Evolutionary conservation across 441 rosid genomes (phyloP), one percentile per base, ranked within the genome.

Genomic region (Gossypium aridum): DNA sequence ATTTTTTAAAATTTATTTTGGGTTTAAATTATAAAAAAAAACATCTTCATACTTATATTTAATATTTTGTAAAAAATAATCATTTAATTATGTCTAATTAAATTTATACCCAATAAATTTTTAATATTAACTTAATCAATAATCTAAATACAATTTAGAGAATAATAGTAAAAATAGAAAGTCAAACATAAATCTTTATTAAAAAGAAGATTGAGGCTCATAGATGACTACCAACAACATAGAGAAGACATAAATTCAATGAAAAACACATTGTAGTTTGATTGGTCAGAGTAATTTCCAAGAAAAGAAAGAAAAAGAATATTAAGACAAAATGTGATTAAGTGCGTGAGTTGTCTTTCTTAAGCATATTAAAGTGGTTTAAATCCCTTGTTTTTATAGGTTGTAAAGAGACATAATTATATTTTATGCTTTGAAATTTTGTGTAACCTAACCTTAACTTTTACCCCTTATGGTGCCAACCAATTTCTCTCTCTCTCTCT

Each of bases 211-310:
- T 6, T 31, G 37, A 6, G 37, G 7, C 7, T 64, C 66, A 31
- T 1, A 6, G 7, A 31, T 31, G 37, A 31, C 37, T 31, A 31
- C 0, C 37, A 31, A 31, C 37, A 31, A 31, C 10, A 34, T 22
- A 31, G 39, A 22, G 75, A 71, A 72, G 75, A 43, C 39, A 43
- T 2, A 72, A 59, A 56, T 72, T 72, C 75, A 60, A 59, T 71
- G 65, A 20, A 28, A 13, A 56, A 34, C 16, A 43, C 13, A 3
- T 4, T 2, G 8, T 12, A 23, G 23, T 59, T 12, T 39, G 25
- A 4, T 2, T 10, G 61, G 71, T 70, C 45, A 4, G 28, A 72
- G 66, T 45, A 56, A 57, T 77, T 73, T 73, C 73, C 74, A 28
- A 66, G 57, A 20, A 72, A 64, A 47, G 12, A 55, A 5, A 53